These are phyloP conservation scores for Aureobasidium sp. DNA, from an alignment of 2,329 filamentous ascomycete species.

Conservation along the genomic window DNA sequence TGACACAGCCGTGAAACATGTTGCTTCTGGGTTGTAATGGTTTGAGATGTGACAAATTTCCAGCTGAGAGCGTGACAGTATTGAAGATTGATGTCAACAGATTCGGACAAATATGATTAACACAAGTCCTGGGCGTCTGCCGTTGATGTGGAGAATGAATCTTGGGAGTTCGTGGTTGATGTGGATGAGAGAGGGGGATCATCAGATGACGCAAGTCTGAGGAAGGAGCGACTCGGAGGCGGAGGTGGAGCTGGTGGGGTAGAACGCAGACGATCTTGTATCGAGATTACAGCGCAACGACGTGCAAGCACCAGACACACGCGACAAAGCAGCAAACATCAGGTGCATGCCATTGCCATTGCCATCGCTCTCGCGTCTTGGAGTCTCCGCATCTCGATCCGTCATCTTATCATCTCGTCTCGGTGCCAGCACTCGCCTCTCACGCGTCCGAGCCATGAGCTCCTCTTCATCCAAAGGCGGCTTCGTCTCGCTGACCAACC, in stretches of 20 bases:
- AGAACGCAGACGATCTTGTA: background rate
- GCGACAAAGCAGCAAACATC: background rate
- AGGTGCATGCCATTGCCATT: slow-evolving; percentile 4
- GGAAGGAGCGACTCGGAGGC: background rate
- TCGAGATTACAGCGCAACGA: background rate
- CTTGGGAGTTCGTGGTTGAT: too few species aligned
- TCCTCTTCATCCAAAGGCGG: background rate
- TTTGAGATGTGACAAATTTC: too few species aligned
- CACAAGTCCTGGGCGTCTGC: too few species aligned
- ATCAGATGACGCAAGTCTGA: background rate
- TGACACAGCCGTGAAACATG: too few species aligned
- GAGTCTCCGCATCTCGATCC: background rate
- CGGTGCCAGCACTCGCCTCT: background rate
- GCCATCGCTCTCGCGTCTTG: background rate
- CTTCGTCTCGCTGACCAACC: slow-evolving; percentile 33
- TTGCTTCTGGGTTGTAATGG: too few species aligned
- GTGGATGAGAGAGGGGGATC: background rate
- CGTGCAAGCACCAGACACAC: background rate
- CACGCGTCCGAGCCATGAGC: background rate
- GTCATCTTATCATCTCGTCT: background rate
- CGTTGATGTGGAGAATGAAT: too few species aligned
- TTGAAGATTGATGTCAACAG: too few species aligned
- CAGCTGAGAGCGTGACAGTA: too few species aligned
- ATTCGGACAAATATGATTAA: too few species aligned
- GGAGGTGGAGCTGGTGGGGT: background rate